A percentile compares a stretch with the other conserved stretches of the same genome.
Evolutionary conservation across 176 grass and related monocot species (phyloP).

Genomic region (Bonia amplexicaulis): DNA sequence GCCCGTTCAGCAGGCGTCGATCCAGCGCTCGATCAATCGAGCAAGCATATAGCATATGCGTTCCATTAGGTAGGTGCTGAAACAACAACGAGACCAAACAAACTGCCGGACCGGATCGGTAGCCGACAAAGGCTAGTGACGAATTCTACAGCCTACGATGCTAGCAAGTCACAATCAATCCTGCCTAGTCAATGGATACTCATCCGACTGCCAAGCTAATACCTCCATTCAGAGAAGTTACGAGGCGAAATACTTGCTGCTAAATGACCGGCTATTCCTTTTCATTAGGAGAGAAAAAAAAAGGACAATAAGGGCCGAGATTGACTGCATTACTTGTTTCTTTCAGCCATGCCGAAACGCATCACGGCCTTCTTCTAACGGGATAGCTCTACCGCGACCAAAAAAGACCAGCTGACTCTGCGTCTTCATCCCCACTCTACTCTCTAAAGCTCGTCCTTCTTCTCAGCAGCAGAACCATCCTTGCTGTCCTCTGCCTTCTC

Average conservation of each 20-base stretch:
- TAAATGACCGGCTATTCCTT: background rate
- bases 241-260: background rate
- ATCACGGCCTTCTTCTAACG: background rate
- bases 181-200: background rate
- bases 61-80: background rate
- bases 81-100: background rate
- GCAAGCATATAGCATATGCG: background rate
- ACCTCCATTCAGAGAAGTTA: background rate
- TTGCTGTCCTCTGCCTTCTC: slow-evolving; percentile 30
- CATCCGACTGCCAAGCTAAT: background rate
- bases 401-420: background rate
- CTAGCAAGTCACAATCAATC: too few species aligned
- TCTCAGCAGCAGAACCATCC: background rate
- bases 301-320: background rate
- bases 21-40: background rate
- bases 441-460: slow-evolving; percentile 59
- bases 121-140: background rate
- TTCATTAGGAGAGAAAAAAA: background rate
- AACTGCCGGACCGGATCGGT: background rate
- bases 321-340: background rate
- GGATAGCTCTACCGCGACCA: background rate
- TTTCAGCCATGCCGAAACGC: background rate
- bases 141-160: background rate
- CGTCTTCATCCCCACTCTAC: background rate
- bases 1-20: background rate